These are phyloP conservation scores for Aureobasidium zeae DNA, from an alignment of 2,329 filamentous ascomycete species.

Conservation along the genomic window DNA sequence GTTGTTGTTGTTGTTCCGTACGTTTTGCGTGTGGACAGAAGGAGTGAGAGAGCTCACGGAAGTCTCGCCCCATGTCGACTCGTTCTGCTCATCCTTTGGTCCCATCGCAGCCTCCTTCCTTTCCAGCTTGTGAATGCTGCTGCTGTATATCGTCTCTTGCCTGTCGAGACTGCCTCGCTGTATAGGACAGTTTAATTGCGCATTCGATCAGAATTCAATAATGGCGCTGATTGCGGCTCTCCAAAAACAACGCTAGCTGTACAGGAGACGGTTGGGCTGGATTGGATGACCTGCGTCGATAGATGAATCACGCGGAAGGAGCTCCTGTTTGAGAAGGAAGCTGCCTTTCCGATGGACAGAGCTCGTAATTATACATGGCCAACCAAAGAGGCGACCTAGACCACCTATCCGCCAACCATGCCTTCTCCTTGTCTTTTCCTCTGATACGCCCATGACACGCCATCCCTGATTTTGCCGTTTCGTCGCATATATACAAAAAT, in stretches of 20 bases:
- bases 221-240: conserved; percentile 9
- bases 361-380: no score
- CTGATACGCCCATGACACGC: conserved; percentile 5
- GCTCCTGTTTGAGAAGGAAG: not conserved
- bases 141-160: not conserved
- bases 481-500: no score
- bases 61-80: conserved; percentile 5
- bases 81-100: conserved; percentile 4
- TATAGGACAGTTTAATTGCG: not conserved
- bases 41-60: conserved; percentile 12
- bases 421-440: no score
- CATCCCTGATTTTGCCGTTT: conserved; percentile 14
- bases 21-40: not conserved
- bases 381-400: no score
- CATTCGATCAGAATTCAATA: conserved; percentile 4
- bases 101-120: no score
- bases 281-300: conserved; percentile 8
- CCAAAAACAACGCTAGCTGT: conserved; percentile 12
- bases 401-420: no score
- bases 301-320: no score
- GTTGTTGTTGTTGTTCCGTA: conserved; percentile 1
- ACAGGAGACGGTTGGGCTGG: conserved; percentile 2
- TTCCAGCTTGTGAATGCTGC: no score
- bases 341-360: no score
- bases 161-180: conserved; percentile 9